Base-by-base conservation (phyloP, 1,284 basidiomycete species). In the Irpex sp. region DNA sequence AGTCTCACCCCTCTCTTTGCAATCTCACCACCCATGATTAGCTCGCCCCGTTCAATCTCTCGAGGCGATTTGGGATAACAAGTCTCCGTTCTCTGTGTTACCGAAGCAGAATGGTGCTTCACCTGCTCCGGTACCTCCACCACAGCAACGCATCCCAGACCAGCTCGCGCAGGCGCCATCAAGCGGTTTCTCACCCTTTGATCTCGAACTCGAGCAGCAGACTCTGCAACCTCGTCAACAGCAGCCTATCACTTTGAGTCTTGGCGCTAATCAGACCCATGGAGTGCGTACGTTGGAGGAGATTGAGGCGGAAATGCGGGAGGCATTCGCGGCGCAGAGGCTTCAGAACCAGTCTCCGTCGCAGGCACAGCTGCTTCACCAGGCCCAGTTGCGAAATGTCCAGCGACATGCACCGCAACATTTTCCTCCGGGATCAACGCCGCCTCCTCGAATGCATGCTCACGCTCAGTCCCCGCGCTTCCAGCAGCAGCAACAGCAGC, bases 261-360 rank as follows among this genome's bases (percentile, higher is more conserved):
- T 72, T 13, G 69, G 68, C 15, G 63, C 63, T 17, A 65, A 68
- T 59, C 66, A 68, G 26, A 64, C 68, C 58, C 66, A 69, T 56
- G 84, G 86, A 43, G 83, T 86, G 36, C 87, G 90, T 62, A 97
- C 94, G 0, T 76, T 98, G 31, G 93, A 95, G 67, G 95, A 98
- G 74, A 93, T 98, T 65, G 97, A 99, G 74, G 90, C 92, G 3
- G 94, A 98, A 75, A 93, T 97, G 90, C 80, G 82, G n/a, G 79
- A 81, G 6, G 79, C 79, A 8, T 79, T 81, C 19, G 78, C 78
- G 50, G 80, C 81, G 54, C 83, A 83, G 63, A 81, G 63, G 61
- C 69, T 63, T 58, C 63, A 68, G 53, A 58, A 65, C 26, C 66
- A 68, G 21, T 66, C 66, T 31, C 59, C 60, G 35, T 65, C 68